Evolutionary conservation across 2,329 filamentous ascomycete species (phyloP), one percentile per base, ranked within the genome.

Genomic region (Pyrenophora graminea): DNA sequence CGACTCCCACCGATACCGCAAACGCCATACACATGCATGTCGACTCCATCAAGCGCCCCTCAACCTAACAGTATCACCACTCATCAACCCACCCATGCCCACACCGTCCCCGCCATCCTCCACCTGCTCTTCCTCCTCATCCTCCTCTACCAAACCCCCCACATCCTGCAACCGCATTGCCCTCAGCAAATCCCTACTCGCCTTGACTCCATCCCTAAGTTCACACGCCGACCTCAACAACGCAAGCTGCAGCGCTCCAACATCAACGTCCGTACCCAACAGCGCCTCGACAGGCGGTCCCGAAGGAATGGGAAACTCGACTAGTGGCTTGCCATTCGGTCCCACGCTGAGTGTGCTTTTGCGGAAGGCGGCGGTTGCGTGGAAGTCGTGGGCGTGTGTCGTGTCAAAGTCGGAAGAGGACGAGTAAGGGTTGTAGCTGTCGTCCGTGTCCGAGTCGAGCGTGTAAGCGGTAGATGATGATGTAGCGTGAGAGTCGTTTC

Each of bases 291-390:
- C 43, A 33, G 66, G 64, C 4, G 68, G 67, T 6, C 70, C 70
- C 1, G 59, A 18, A 0, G 70, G 70, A 4, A 72, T 40, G 0
- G 70, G 68, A 19, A 73, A 73, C 1, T 69, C 69, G 9, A 73
- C 59, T 1, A 72, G 55, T 4, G 70, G 69, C 18, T 63, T 63
- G 1, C 70, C 70, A 31, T 68, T 67, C 2, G 64, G 67, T 1
- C 67, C 69, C 0, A 69, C 63, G 33, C 57, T 63, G 37, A 72
- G 65, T 4, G 57, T 57, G 12, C 50, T 56, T 39, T 63, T 65
- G 21, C 59, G 49, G 30, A 25, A 40, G 3, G 38, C 9, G 9
- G 45, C 38, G 43, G 4, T 53, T 51, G 53, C 9, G 49, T 3
- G 38, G 21, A 34, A 48, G 2, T 52, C 39, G 3, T 55, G 34